A percentile compares a stretch with the other conserved stretches of the same genome.
Evolutionary conservation across 2,329 filamentous ascomycete species (phyloP).

Genomic region (Claviceps maximensis): DNA sequence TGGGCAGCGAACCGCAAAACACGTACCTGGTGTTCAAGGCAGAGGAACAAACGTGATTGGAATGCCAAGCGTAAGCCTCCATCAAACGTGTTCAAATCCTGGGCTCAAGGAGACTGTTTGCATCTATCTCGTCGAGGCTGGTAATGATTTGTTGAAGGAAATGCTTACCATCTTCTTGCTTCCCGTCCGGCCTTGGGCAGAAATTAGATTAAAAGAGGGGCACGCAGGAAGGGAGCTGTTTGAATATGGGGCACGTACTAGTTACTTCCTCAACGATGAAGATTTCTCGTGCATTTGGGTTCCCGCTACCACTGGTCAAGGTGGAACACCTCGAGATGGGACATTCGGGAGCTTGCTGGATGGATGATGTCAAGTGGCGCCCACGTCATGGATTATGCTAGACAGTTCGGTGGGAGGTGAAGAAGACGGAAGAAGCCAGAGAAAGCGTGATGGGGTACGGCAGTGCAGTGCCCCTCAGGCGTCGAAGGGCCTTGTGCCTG

Average conservation of each 20-base stretch:
- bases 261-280: neutral
- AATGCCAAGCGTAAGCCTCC: neutral
- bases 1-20: neutral
- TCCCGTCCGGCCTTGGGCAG: neutral
- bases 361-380: slow-evolving; percentile 18
- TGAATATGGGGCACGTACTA: neutral
- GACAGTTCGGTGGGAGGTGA: neutral
- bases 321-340: slow-evolving; percentile 18
- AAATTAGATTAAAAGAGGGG: neutral
- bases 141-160: neutral
- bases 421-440: neutral
- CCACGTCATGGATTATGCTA: slow-evolving; percentile 4
- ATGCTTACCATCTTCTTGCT: neutral
- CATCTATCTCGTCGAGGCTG: neutral
- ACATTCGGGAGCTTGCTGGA: slow-evolving; percentile 15
- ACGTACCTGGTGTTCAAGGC: neutral
- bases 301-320: neutral
- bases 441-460: neutral
- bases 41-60: neutral
- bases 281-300: neutral
- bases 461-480: neutral
- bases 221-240: neutral
- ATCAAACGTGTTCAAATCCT: neutral
- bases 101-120: neutral
- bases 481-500: neutral